Evolutionary conservation across 345 rosid species (phyloP).

Genomic region (Litchi chinensis): DNA sequence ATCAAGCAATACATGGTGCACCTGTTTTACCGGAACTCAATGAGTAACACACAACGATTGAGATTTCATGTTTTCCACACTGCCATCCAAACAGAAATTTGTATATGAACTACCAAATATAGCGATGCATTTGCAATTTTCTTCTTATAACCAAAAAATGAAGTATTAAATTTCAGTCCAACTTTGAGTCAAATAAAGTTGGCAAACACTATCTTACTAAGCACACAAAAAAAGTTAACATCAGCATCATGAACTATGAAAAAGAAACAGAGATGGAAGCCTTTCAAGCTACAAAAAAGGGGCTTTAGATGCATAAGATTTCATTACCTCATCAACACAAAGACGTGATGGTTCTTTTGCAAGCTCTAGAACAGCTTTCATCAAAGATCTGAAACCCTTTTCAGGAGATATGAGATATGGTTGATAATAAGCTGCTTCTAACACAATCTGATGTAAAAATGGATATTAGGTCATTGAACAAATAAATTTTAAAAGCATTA

Average conservation of each 20-base stretch:
- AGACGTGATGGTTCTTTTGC: slow-evolving; percentile 78
- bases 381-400: slow-evolving; percentile 77
- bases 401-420: slow-evolving; percentile 89
- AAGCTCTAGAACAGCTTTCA: slow-evolving; percentile 72
- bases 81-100: slow-evolving; percentile 1
- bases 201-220: background rate
- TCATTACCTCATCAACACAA: slow-evolving; percentile 77
- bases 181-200: slow-evolving; percentile 9
- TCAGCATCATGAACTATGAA: background rate
- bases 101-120: background rate
- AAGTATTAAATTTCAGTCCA: background rate
- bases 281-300: background rate
- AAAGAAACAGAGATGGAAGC: background rate
- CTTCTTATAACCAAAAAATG: background rate
- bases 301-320: background rate
- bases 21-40: slow-evolving; percentile 39
- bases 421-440: slow-evolving; percentile 86
- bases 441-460: slow-evolving; percentile 51
- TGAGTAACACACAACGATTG: slow-evolving; percentile 3
- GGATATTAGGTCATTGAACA: background rate
- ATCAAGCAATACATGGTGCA: slow-evolving; percentile 72
- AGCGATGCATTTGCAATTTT: background rate
- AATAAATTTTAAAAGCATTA: slow-evolving; percentile 11
- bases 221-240: background rate
- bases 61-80: background rate